Percentiles rank a stretch among this genome's conserved stretches.
These are phyloP conservation scores for Gossypium schwendimanii DNA, from an alignment of 441 rosid species.

Conservation along the genomic window DNA sequence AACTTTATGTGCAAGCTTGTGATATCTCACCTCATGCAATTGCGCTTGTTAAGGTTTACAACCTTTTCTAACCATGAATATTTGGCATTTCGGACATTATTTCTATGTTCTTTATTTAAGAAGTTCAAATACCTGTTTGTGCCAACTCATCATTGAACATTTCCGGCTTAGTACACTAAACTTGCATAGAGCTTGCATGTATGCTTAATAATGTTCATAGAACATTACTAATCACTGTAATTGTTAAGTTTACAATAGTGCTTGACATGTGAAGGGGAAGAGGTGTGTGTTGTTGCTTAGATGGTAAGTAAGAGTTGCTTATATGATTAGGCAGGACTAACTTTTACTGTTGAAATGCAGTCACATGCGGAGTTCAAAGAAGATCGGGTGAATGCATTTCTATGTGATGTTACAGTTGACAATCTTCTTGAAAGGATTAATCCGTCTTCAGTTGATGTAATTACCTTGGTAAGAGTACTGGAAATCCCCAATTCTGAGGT, in stretches of 20 bases:
- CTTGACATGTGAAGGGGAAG: not conserved
- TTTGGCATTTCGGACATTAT: not conserved
- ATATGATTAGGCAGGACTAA: not conserved
- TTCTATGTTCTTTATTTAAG: not conserved
- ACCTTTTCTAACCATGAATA: not conserved
- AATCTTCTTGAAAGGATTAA: constrained; percentile 13
- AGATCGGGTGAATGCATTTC: constrained; percentile 25
- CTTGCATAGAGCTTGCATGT: not conserved
- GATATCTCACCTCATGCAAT: constrained; percentile 27
- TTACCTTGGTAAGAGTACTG: constrained; percentile 24
- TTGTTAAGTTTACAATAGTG: not conserved
- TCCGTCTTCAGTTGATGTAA: constrained; percentile 29
- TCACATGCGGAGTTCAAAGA: constrained; percentile 20
- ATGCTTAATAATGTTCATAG: not conserved
- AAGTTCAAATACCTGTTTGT: not conserved
- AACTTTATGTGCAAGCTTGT: constrained; percentile 28
- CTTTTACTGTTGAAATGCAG: constrained; percentile 17
- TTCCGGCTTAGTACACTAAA: not conserved
- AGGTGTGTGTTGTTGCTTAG: not conserved
- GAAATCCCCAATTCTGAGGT: not conserved
- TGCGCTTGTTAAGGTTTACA: constrained; percentile 24
- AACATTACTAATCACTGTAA: not conserved
- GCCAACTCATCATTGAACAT: not conserved
- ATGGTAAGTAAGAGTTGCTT: not conserved
- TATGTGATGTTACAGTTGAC: constrained; percentile 20